These are phyloP conservation scores for Malassezia sympodialis DNA, from an alignment of 1,284 basidiomycete species.

Conservation along the genomic window DNA sequence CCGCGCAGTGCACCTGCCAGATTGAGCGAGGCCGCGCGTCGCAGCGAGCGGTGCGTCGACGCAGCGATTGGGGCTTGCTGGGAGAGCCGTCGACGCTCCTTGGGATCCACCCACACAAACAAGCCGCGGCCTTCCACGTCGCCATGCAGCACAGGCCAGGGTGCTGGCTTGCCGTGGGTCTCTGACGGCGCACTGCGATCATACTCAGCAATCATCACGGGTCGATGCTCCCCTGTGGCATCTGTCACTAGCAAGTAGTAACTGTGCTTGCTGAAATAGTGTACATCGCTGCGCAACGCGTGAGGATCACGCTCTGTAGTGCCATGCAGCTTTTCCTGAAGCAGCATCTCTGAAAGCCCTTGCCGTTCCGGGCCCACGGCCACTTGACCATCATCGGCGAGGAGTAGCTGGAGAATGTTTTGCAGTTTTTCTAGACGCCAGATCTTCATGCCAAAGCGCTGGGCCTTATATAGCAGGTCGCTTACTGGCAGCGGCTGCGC, in stretches of 20 bases:
- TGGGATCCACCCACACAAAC: conserved; percentile 39
- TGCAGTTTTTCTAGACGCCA: conserved; percentile 58
- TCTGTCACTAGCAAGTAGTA: conserved; percentile 86
- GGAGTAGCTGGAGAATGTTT: conserved; percentile 13
- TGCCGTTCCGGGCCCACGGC: conserved; percentile 14
- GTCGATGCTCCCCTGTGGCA: conserved; percentile 61
- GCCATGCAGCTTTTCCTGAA: conserved; percentile 77
- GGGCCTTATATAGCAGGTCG: conserved; percentile 64
- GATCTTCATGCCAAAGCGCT: conserved; percentile 71
- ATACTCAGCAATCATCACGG: conserved; percentile 55
- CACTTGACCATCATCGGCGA: conserved; percentile 20
- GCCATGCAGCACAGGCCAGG: conserved; percentile 54
- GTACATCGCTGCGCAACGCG: conserved; percentile 73
- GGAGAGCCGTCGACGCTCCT: conserved; percentile 18
- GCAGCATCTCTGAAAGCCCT: conserved; percentile 58
- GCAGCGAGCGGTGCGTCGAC: conserved; percentile 49
- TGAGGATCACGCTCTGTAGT: conserved; percentile 79
- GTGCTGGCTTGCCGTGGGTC: conserved; percentile 25
- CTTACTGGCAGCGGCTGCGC: conserved; percentile 48
- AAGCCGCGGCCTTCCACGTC: conserved; percentile 49
- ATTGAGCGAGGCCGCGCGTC: conserved; percentile 66
- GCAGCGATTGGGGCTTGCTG: conserved; percentile 11
- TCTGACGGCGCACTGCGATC: conserved; percentile 33
- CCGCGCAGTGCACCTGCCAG: background rate
- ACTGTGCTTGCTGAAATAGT: conserved; percentile 71